Base-by-base conservation (phyloP, 2,329 filamentous ascomycete genomes). In the Xylaria sp. region DNA sequence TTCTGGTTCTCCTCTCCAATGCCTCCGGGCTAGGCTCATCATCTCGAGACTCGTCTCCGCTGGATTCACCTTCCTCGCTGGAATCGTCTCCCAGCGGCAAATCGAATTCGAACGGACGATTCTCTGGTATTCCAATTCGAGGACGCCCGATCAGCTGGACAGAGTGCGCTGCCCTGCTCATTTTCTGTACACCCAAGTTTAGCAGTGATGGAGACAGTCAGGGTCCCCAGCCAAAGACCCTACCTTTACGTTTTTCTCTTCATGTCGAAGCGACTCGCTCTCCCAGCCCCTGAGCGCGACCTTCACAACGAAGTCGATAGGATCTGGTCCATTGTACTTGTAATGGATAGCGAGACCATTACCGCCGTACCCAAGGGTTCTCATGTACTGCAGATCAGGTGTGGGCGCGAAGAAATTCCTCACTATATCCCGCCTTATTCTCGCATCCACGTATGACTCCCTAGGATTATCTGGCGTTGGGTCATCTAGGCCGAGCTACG, bases 91-190 rank as follows among this genome's bases (percentile, higher is more conserved):
- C 1, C 0, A 17, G 5, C 1, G 50, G 39, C 0, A 3, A 0
- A 0, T 66, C 63, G 27, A 63, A 66, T 31, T 0, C 5, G 13
- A 5, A 66, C 13, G 7, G 20, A 15, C 6, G 3, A 27, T 25
- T n/a, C n/a, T 2, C 13, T 5, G 31, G 27, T 6, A 71, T 1
- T 7, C 25, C 55, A 25, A 72, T 9, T 1, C 44, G 53, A n/a
- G 2, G 3, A 2, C 61, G 66, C 7, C 57, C 13, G 13, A 72
- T 64, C 9, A 54, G 7, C 47, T 73, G 69, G 36, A 73, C 53
- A 33, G 50, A 61, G 51, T 74, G 72, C 9, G 69, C 72, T 9
- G 71, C 69, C 36, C 65, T 63, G 5, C n/a, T 9, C 55, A 72
- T 13, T 66, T 69, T 54, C 71, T 72, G 25, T 25, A n/a, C 22